Conservation (phyloP, 495 filamentous ascomycete genomes). For the Recurvomyces mirabilis region DNA sequence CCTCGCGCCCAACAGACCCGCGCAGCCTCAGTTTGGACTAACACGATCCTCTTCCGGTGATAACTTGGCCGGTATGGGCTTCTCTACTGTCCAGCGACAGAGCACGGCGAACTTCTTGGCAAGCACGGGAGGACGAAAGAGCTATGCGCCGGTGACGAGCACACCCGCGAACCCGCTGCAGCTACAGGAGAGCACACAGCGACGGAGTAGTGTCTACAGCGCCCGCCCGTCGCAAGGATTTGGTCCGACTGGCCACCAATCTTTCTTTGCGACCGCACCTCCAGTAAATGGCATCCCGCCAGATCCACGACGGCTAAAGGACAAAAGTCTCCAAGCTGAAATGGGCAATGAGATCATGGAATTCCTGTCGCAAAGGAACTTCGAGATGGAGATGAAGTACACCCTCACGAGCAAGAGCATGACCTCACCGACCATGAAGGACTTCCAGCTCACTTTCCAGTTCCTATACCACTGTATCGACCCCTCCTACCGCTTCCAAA, state of each 20-base stretch:
- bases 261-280: conserved; percentile 82
- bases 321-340: conserved; percentile 59
- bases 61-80: conserved; percentile 61
- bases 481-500: conserved; percentile 79
- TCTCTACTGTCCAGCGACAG: conserved; percentile 76
- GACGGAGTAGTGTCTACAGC: conserved; percentile 75
- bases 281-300: conserved; percentile 63
- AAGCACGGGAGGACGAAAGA: conserved; percentile 51
- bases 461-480: conserved; percentile 95
- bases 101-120: conserved; percentile 62
- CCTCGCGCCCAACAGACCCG: conserved; percentile 63
- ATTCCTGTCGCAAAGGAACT: conserved; percentile 79
- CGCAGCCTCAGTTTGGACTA: conserved; percentile 76
- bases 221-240: conserved; percentile 49
- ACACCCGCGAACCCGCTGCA: conserved; percentile 32
- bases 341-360: conserved; percentile 86
- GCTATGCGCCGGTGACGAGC: conserved; percentile 52
- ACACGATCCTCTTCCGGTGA: conserved; percentile 69
- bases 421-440: conserved; percentile 91
- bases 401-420: conserved; percentile 75
- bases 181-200: conserved; percentile 42
- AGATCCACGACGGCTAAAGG: conserved; percentile 82
- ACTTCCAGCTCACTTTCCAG: conserved; percentile 94
- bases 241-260: conserved; percentile 58
- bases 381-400: conserved; percentile 96